phyloP scores from a whole-genome alignment of 139 green algal species.

The Micractinium conductrix region DNA sequence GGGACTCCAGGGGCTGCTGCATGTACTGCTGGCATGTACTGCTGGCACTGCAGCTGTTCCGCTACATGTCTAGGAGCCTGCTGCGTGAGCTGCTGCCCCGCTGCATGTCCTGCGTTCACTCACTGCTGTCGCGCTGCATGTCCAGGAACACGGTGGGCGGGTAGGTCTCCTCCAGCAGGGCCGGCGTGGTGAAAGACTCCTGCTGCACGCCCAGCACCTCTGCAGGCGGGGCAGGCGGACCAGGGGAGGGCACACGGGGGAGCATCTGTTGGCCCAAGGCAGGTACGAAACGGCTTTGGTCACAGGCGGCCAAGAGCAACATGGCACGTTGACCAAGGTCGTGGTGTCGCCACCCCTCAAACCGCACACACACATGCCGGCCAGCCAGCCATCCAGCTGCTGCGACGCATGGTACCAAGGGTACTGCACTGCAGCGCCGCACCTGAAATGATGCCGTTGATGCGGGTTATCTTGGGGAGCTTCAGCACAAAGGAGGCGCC shows the following conservation, averaged over 20 bases:
- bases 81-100: background rate
- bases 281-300: too few species aligned
- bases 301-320: background rate
- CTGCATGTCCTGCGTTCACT: background rate
- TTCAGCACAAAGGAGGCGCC: constrained; percentile 19
- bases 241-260: too few species aligned
- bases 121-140: constrained; percentile 7
- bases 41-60: too few species aligned
- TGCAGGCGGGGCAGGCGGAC: background rate
- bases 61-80: too few species aligned
- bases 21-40: too few species aligned
- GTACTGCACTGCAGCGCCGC: background rate
- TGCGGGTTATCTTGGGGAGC: constrained; percentile 10
- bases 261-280: too few species aligned
- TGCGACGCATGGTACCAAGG: too few species aligned
- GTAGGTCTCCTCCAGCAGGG: background rate
- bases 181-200: background rate
- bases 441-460: constrained; percentile 28
- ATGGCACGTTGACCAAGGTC: background rate
- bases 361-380: background rate
- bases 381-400: background rate
- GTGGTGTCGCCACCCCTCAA: background rate
- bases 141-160: constrained; percentile 15
- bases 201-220: constrained; percentile 19
- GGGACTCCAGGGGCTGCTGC: too few species aligned